Base-by-base conservation (phyloP, 345 rosid genomes). In the Melastoma malabathricum region DNA sequence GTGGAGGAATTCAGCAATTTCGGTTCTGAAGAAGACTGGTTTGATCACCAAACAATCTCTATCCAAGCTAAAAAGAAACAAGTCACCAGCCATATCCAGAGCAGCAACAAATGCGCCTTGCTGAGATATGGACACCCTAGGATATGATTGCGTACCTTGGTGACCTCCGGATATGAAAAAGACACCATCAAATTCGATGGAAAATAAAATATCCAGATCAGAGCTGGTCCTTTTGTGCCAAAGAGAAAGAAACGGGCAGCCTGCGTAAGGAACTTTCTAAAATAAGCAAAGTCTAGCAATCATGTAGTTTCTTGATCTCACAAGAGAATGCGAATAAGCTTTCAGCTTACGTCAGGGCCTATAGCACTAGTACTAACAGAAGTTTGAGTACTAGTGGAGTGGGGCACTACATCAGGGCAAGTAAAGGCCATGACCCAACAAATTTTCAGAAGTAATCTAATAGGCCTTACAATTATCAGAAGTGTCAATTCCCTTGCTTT, bases 101-200 rank as follows among this genome's bases (percentile, higher is more conserved):
- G 89, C 68, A 18, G 90, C 89, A 61, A 75, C 72, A 65, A 68
- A 72, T 47, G 75, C 70, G 47, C 85, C 82, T 51, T 56, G 71
- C n/a, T 85, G 82, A 57, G 98, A 92, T 60, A 92, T 72, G 64
- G 73, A 67, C 69, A 84, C 80, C 76, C 87, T 92, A 17, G 89
- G 87, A 69, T 65, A 68, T 59, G 81, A 74, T 60, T 71, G 68
- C 46, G 64, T 74, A 47, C 66, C 72, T 13, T 48, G 55, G 44
- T 48, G 52, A 53, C 67, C 74, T 48, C 73, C 69, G 51, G 64
- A 64, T 63, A 66, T 67, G 50, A 51, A 34, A 66, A 73, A 80
- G 52, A 61, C 56, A 47, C 93, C 89, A 65, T 84, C 87, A 72
- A 84, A 75, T 48, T 77, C 80, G 58, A 76, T 62, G 66, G 72